Evolutionary conservation across 1,284 basidiomycete genomes (phyloP), one percentile per base, ranked within the genome.

Genomic region (Moniliella sp.): DNA sequence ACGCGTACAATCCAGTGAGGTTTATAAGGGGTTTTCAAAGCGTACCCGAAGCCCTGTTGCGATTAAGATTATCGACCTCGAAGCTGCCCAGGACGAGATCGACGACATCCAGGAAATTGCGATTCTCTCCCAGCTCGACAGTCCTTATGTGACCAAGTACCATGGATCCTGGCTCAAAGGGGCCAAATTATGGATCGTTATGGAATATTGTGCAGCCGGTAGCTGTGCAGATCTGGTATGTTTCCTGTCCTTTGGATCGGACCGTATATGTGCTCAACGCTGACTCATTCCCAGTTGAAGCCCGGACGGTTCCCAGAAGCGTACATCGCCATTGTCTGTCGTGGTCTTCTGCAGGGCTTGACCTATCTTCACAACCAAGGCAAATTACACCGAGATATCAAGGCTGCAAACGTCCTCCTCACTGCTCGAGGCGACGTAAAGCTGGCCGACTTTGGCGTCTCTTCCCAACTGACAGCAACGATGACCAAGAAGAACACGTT

Each of bases 171-270:
- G 97, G 61, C 81, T 99, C 39, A 76, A 81, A 43, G 75, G 80
- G 10, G 94, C 88, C 68, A 91, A 93, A 61, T 69, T 99, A 12
- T 97, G 91, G 91, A 97, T 99, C 57, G 70, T 99, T 52, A 97
- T 97, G 91, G 88, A 99, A 62, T 94, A 83, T 61, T 75, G 94
- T 31, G 86, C 84, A 0, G 91, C 88, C 18, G 88, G 88, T n/a
- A 93, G 84, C 13, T 93, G 88, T 64, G 72, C 91, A 32, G 88
- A 94, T 61, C 68, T 97, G 30, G 71, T n/a, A n/a, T n/a, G n/a
- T n/a, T n/a, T n/a, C n/a, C n/a, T n/a, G n/a, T n/a, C n/a, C n/a
- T n/a, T n/a, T n/a, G n/a, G n/a, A n/a, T n/a, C n/a, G n/a, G n/a
- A n/a, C n/a, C n/a, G n/a, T n/a, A n/a, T n/a, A n/a, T n/a, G n/a